phyloP scores from a whole-genome alignment of 2,329 filamentous ascomycete genomes.

The Fusarium pseudonygamai region DNA sequence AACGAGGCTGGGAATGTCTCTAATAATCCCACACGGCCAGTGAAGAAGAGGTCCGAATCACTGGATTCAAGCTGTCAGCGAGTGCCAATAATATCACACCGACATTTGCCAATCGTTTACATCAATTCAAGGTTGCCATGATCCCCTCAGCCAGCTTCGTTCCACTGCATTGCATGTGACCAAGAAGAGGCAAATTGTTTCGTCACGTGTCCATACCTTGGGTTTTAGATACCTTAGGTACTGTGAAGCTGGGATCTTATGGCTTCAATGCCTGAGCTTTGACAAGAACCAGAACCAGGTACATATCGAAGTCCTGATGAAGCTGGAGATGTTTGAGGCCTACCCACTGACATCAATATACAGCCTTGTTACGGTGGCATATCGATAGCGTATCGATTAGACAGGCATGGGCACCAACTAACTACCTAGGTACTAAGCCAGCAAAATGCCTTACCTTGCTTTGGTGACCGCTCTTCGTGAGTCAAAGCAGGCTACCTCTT shows the following conservation, averaged over 20 bases:
- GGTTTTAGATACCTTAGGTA: not conserved
- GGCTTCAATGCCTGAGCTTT: not conserved
- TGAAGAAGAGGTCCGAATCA: constrained; percentile 26
- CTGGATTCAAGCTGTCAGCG: constrained; percentile 22
- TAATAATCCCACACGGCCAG: constrained; percentile 16
- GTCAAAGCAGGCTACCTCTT: constrained; percentile 28
- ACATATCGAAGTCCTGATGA: not conserved
- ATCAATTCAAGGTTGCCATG: constrained; percentile 16
- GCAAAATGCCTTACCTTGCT: not conserved
- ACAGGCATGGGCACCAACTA: not conserved
- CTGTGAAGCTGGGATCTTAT: not conserved
- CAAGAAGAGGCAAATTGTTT: constrained; percentile 22
- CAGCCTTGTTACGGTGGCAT: constrained; percentile 8
- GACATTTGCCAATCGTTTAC: constrained; percentile 40
- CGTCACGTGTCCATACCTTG: constrained; percentile 28
- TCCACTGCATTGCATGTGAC: constrained; percentile 25
- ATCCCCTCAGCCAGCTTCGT: constrained; percentile 2
- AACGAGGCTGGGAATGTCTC: constrained; percentile 34
- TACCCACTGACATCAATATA: constrained; percentile 1
- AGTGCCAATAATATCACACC: constrained; percentile 36
- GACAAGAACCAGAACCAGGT: not conserved
- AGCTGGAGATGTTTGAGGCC: constrained; percentile 15
- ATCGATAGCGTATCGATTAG: constrained; percentile 28
- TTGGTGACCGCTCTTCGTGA: constrained; percentile 27
- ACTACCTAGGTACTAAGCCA: not conserved